Evolutionary conservation across 768 basidiomycete species (phyloP).

Genomic region (Saitozyma podzolica): DNA sequence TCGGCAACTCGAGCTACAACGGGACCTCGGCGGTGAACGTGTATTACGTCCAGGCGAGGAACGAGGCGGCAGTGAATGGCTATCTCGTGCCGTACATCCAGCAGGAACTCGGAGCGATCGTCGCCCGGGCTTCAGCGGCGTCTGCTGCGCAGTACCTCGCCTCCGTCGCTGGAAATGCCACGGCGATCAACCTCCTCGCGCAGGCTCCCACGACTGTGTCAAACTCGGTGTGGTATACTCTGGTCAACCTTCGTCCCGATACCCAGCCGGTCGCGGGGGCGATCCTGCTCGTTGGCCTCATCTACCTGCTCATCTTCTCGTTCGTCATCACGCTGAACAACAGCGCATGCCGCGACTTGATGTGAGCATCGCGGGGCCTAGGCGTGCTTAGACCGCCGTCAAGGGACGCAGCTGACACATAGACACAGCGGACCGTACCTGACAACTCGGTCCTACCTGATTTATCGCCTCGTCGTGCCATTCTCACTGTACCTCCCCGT

Average conservation of each 20-base stretch:
- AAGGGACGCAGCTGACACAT: not conserved
- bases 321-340: slow-evolving; percentile 49
- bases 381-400: not conserved
- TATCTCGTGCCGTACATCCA: slow-evolving; percentile 55
- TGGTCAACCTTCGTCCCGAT: slow-evolving; percentile 56
- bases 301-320: slow-evolving; percentile 51
- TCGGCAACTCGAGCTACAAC: slow-evolving; percentile 54
- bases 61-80: slow-evolving; percentile 55
- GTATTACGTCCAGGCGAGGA: slow-evolving; percentile 57
- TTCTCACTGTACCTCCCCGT: slow-evolving; percentile 53
- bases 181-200: slow-evolving; percentile 54
- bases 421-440: slow-evolving; percentile 53
- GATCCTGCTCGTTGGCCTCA: slow-evolving; percentile 56
- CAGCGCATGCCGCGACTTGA: slow-evolving; percentile 45
- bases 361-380: slow-evolving; percentile 22
- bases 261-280: slow-evolving; percentile 54
- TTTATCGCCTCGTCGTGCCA: slow-evolving; percentile 53
- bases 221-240: slow-evolving; percentile 49
- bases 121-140: slow-evolving; percentile 25
- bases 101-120: slow-evolving; percentile 23
- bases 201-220: slow-evolving; percentile 55
- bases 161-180: slow-evolving; percentile 48
- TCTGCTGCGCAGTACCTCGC: slow-evolving; percentile 34
- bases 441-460: slow-evolving; percentile 50
- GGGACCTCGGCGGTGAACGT: slow-evolving; percentile 52